Evolutionary conservation across 495 filamentous ascomycete species (phyloP).

Genomic region (Thozetella sp.): DNA sequence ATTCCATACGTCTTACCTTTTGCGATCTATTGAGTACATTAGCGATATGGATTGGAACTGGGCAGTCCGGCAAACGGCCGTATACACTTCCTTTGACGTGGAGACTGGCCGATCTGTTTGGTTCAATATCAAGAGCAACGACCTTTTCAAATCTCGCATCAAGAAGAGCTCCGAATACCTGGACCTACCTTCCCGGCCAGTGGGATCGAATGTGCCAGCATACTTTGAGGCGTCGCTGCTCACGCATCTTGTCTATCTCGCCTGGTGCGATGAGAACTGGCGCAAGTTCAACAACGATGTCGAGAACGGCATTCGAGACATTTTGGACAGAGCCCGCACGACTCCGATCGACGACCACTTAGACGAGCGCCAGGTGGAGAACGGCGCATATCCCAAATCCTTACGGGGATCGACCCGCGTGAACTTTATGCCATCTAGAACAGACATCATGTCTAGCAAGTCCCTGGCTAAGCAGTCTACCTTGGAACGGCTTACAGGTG

Average conservation of each 20-base stretch:
- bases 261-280: constrained; percentile 50
- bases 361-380: background rate
- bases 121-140: constrained; percentile 43
- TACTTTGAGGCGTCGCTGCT: constrained; percentile 30
- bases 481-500: background rate
- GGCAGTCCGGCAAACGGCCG: constrained; percentile 39
- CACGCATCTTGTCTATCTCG: constrained; percentile 35
- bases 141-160: constrained; percentile 32
- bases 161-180: constrained; percentile 10
- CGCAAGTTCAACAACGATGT: constrained; percentile 41
- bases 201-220: constrained; percentile 2
- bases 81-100: constrained; percentile 44
- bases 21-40: constrained; percentile 37
- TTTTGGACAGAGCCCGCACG: background rate
- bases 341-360: constrained; percentile 4
- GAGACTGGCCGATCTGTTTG: constrained; percentile 31
- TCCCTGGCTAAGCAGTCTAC: constrained; percentile 2
- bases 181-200: constrained; percentile 8
- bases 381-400: background rate
- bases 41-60: constrained; percentile 23
- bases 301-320: constrained; percentile 26
- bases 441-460: background rate
- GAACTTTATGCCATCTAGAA: constrained; percentile 2
- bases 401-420: background rate
- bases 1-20: constrained; percentile 37